phyloP scores from a whole-genome alignment of 2,329 filamentous ascomycete genomes.

The Blumeria graminis region DNA sequence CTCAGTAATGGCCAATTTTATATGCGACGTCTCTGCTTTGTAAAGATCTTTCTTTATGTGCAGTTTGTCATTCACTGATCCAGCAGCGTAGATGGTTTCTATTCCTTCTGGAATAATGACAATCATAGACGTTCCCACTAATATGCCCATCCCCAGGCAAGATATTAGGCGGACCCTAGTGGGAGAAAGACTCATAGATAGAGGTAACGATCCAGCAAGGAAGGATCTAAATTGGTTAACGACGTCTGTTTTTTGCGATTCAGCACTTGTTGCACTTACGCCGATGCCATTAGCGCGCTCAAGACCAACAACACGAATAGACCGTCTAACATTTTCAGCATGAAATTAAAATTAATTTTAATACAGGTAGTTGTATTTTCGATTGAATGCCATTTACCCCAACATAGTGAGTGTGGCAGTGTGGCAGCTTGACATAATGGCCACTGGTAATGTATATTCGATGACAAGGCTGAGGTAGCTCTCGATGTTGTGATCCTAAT shows the following conservation, averaged over 20 bases:
- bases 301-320: slow-evolving; percentile 15
- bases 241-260: not conserved
- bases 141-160: slow-evolving; percentile 74
- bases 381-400: too few species aligned
- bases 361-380: too few species aligned
- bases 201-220: slow-evolving; percentile 68
- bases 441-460: too few species aligned
- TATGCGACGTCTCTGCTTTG: not conserved
- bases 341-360: too few species aligned
- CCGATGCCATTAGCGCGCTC: slow-evolving; percentile 30
- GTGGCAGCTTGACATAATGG: too few species aligned
- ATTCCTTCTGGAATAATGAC: slow-evolving; percentile 96
- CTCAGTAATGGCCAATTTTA: not conserved
- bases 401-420: too few species aligned
- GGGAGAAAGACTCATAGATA: slow-evolving; percentile 69
- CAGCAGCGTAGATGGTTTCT: slow-evolving; percentile 54
- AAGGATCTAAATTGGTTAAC: slow-evolving; percentile 44
- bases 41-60: not conserved
- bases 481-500: too few species aligned
- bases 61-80: slow-evolving; percentile 4
- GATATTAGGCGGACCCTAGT: slow-evolving; percentile 76
- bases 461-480: too few species aligned
- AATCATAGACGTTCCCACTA: slow-evolving; percentile 85
- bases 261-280: slow-evolving; percentile 19
- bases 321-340: slow-evolving; percentile 16